Evolutionary conservation across 805 yeast genomes (phyloP).

Genomic region (Wickerhamomyces alni): DNA sequence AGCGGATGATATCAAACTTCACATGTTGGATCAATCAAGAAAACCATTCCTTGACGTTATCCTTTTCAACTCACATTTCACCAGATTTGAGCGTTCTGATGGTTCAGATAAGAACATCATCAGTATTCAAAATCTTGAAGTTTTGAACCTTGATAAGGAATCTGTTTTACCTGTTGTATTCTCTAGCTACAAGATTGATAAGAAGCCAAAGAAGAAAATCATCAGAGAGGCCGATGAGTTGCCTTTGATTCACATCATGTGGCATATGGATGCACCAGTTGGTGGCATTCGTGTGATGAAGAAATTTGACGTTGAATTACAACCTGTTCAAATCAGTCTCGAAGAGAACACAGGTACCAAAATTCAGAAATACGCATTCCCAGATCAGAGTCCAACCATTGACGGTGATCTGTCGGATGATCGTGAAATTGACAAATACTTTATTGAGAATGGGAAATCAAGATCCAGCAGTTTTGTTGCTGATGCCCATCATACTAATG

Average conservation of each 20-base stretch:
- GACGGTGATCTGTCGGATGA: constrained; percentile 10
- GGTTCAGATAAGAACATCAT: constrained; percentile 62
- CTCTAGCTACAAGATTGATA: constrained; percentile 35
- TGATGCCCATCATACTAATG: too few species aligned
- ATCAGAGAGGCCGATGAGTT: constrained; percentile 14
- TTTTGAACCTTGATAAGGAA: constrained; percentile 52
- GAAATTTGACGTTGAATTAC: constrained; percentile 49
- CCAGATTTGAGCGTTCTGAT: constrained; percentile 55
- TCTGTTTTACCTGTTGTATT: constrained; percentile 68
- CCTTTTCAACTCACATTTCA: constrained; percentile 53
- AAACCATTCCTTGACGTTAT: constrained; percentile 67
- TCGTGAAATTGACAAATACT: background rate
- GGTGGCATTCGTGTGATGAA: constrained; percentile 88
- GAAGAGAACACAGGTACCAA: constrained; percentile 66
- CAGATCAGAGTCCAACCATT: constrained; percentile 29
- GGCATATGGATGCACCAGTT: constrained; percentile 82
- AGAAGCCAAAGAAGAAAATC: constrained; percentile 9
- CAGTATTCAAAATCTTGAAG: constrained; percentile 57
- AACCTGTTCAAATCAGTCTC: constrained; percentile 65
- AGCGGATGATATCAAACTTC: constrained; percentile 67
- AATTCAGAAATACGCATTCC: constrained; percentile 66
- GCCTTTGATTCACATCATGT: constrained; percentile 40
- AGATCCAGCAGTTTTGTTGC: too few species aligned
- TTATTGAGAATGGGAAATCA: background rate
- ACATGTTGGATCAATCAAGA: constrained; percentile 54